Evolutionary conservation across 768 basidiomycete genomes (phyloP).

Genomic region (Podaxis mareebaensis): DNA sequence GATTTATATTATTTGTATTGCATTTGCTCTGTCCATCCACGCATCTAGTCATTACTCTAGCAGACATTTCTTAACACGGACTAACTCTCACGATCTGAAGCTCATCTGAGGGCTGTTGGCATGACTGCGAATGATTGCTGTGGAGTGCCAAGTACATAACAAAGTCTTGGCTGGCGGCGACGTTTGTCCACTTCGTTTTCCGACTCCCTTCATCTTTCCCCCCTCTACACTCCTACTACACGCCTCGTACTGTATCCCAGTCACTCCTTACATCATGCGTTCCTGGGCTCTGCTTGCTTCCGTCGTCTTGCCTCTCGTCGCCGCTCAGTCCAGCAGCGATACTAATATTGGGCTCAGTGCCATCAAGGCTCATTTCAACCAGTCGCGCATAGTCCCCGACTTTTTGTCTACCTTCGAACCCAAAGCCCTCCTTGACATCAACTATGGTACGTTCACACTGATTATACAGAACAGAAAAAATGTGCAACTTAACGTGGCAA

Average conservation of each 20-base stretch:
- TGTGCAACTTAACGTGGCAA: conserved; percentile 11
- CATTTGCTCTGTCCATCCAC: conserved; percentile 15
- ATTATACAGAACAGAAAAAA: neutral
- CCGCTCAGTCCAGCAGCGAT: conserved; percentile 40
- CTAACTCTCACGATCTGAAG: neutral
- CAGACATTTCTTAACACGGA: neutral
- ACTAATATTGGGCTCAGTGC: conserved; percentile 49
- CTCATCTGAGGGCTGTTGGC: neutral
- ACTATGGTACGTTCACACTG: conserved; percentile 36
- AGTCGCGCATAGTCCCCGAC: conserved; percentile 61
- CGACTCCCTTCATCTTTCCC: neutral
- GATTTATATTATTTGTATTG: conserved; percentile 20
- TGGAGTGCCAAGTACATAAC: neutral
- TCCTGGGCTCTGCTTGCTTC: conserved; percentile 33
- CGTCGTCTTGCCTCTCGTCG: conserved; percentile 41
- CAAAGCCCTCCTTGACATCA: conserved; percentile 52
- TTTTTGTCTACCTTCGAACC: conserved; percentile 63
- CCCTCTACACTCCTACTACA: conserved; percentile 5
- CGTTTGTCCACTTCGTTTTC: neutral
- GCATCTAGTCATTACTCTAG: conserved; percentile 8
- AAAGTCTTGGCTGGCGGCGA: neutral
- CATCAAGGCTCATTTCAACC: conserved; percentile 68
- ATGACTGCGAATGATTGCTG: neutral
- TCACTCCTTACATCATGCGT: conserved; percentile 31
- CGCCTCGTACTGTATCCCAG: conserved; percentile 14